Evolutionary conservation across 495 filamentous ascomycete genomes (phyloP), one percentile per base, ranked within the genome.

Genomic region (Bathelium albidoporum): DNA sequence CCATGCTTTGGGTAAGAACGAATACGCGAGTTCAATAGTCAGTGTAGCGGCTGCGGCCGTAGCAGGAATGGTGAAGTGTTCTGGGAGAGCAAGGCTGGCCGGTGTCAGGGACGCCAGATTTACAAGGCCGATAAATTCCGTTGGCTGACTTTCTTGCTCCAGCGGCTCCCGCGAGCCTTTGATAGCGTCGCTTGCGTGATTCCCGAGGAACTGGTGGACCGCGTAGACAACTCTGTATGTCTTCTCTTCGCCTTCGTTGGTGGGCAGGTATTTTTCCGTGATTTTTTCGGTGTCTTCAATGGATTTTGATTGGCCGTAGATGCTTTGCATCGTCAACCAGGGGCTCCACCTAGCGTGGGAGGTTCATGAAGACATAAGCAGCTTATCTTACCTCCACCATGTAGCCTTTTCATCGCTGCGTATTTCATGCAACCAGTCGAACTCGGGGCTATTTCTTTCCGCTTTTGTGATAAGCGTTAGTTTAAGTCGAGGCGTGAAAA

Each of bases 361-460:
- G 16, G 36, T 2, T 10, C 34, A 24, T 4, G 14, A 32, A 12
- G 22, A 59, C 4, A 59, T 12, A 59, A 18, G 55, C 28, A 22
- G 55, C 34, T 5, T 28, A 36, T 32, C 59, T 61, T 69, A 65
- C 67, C 67, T 69, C 65, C 67, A 66, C 16, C 16, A 53, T 20
- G 55, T 62, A 43, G 59, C 32, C 41, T 69, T 62, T 43, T 69
- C 62, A 43, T 69, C 53, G 32, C 64, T 69, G 28, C 55, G 60
- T 43, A 69, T 24, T 28, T 66, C 62, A 36, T 67, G 64, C 3
- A 69, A 32, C 67, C 67, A 69, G 32, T 64, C 65, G 4, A 66
- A 58, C 62, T 69, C 67, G 28, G 55, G 32, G 36, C 64, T 66
- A 28, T 60, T 62, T 41, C 59, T 28, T 28, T 67, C 67, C 11